Percentiles rank a stretch among this genome's conserved stretches.
These are phyloP conservation scores for Pythium rishiriense DNA, from an alignment of 352 stramenopile genomes.

Conservation along the genomic window DNA sequence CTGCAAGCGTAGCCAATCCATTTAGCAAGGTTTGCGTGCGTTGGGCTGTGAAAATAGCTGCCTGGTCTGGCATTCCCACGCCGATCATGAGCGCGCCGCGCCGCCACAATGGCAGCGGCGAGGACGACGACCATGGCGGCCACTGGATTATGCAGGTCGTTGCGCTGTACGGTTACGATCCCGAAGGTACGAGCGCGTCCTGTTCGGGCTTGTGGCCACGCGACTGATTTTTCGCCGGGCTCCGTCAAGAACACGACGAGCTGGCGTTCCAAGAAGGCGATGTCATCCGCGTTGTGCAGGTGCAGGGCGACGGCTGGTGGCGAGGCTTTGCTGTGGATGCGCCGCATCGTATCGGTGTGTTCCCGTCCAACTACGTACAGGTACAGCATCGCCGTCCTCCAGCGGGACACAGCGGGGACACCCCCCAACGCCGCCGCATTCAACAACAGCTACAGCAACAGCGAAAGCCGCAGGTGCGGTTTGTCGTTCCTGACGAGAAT, in stretches of 20 bases:
- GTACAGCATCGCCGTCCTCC: conserved; percentile 35
- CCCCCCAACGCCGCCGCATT: conserved; percentile 4
- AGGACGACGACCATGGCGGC: background rate
- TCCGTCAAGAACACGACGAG: conserved; percentile 50
- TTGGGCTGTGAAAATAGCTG: no score
- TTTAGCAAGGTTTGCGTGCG: background rate
- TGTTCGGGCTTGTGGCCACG: no score
- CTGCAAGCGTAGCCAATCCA: background rate
- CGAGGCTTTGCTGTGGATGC: conserved; percentile 36
- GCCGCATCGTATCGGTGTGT: conserved; percentile 40
- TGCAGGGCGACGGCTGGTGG: conserved; percentile 74
- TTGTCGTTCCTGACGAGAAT: background rate
- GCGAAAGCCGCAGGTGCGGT: conserved; percentile 12
- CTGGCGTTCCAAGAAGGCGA: conserved; percentile 49
- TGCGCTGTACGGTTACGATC: conserved; percentile 66
- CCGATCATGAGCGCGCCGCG: conserved; percentile 9
- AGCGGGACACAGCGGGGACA: background rate
- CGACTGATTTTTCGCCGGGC: background rate
- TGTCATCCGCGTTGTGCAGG: conserved; percentile 41
- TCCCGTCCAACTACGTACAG: conserved; percentile 72
- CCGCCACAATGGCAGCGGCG: background rate
- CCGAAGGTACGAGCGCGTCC: conserved; percentile 36
- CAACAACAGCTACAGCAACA: conserved; percentile 16
- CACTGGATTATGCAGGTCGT: conserved; percentile 48
- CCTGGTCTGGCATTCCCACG: background rate